These are phyloP conservation scores for Starmerella geochares DNA, from an alignment of 805 yeast genomes.

Conservation along the genomic window DNA sequence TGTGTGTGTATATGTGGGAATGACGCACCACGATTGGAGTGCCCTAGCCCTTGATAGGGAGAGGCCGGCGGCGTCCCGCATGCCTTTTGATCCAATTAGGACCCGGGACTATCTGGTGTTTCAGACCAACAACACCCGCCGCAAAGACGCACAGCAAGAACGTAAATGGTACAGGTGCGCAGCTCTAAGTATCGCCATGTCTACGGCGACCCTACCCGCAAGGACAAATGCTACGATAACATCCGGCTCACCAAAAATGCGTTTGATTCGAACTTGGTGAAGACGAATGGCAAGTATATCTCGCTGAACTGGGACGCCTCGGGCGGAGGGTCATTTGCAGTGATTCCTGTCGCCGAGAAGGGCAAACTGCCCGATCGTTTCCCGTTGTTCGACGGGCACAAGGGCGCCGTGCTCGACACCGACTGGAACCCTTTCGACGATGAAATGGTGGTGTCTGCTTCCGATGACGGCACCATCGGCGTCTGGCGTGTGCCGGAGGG, in stretches of 20 bases:
- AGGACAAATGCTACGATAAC: slow-evolving; percentile 64
- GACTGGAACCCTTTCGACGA: slow-evolving; percentile 89
- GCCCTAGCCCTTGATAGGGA: slow-evolving; percentile 2
- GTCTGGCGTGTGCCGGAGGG: slow-evolving; percentile 82
- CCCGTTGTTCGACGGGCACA: slow-evolving; percentile 90
- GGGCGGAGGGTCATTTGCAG: slow-evolving; percentile 97
- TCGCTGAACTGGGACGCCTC: slow-evolving; percentile 88
- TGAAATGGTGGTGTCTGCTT: slow-evolving; percentile 61
- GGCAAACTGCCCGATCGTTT: slow-evolving; percentile 92
- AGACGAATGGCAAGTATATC: slow-evolving; percentile 75
- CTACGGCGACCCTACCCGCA: slow-evolving; percentile 74
- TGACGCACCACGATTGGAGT: neutral
- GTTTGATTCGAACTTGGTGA: slow-evolving; percentile 86
- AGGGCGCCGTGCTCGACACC: slow-evolving; percentile 89
- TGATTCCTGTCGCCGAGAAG: slow-evolving; percentile 71
- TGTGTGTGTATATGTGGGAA: neutral
- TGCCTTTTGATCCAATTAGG: slow-evolving; percentile 6
- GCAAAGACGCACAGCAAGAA: neutral
- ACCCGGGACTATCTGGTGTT: neutral
- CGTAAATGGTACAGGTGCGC: slow-evolving; percentile 48
- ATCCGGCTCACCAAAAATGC: slow-evolving; percentile 58
- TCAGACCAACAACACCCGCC: neutral
- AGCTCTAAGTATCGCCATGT: slow-evolving; percentile 96
- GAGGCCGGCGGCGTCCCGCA: neutral
- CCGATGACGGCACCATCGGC: slow-evolving; percentile 73